These are phyloP conservation scores for Ophiocordyceps unilateralis DNA, from an alignment of 2,329 filamentous ascomycete genomes.

Conservation along the genomic window DNA sequence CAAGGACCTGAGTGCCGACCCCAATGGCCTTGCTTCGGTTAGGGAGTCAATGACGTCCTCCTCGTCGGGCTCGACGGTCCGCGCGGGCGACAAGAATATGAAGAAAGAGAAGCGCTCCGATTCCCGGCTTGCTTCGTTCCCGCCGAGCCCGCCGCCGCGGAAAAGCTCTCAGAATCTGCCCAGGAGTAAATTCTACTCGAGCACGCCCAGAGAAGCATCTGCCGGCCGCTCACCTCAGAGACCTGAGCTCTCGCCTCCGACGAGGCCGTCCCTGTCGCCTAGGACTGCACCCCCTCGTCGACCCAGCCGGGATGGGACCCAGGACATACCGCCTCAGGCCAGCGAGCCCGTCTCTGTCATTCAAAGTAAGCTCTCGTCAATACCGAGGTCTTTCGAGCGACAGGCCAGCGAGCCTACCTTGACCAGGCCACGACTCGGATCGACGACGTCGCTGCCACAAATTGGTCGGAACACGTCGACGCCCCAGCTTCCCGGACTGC, in stretches of 20 bases:
- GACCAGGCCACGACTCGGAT: slow-evolving; percentile 16
- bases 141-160: slow-evolving; percentile 43
- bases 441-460: slow-evolving; percentile 15
- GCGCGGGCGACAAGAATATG: slow-evolving; percentile 25
- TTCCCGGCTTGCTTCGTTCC: slow-evolving; percentile 26
- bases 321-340: slow-evolving; percentile 39
- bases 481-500: slow-evolving; percentile 11
- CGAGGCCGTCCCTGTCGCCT: slow-evolving; percentile 11
- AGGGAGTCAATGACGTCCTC: slow-evolving; percentile 56
- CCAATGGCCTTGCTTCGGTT: slow-evolving; percentile 44
- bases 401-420: slow-evolving; percentile 22
- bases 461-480: slow-evolving; percentile 13
- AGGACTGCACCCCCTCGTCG: slow-evolving; percentile 32
- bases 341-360: slow-evolving; percentile 35
- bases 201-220: slow-evolving; percentile 18
- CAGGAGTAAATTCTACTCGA: slow-evolving; percentile 17
- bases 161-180: slow-evolving; percentile 37
- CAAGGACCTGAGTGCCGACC: slow-evolving; percentile 26
- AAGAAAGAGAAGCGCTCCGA: slow-evolving; percentile 24
- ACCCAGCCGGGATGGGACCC: slow-evolving; percentile 52
- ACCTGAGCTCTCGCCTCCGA: slow-evolving; percentile 8
- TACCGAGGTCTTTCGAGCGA: slow-evolving; percentile 27
- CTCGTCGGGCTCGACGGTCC: slow-evolving; percentile 53
- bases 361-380: slow-evolving; percentile 41
- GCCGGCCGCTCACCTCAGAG: slow-evolving; percentile 19